These are phyloP conservation scores for Malania oleifera DNA, from an alignment of 164 flowering plant genomes.

Conservation along the genomic window DNA sequence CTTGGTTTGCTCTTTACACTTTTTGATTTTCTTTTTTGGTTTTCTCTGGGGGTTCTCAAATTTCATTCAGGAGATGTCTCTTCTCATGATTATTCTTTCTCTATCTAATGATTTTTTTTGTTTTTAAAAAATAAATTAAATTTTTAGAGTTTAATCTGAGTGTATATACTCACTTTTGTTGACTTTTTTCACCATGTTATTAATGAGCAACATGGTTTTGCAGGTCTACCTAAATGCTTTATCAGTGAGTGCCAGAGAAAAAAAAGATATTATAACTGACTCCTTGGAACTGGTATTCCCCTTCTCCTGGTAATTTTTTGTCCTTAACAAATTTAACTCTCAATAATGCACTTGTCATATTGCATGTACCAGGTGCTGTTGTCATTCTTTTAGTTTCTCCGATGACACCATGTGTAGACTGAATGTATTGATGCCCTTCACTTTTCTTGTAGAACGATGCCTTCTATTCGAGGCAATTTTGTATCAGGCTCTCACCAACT, in stretches of 20 bases:
- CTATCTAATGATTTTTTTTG: too few species aligned
- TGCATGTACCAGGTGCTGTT: neutral
- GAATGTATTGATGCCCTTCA: slow-evolving; percentile 3
- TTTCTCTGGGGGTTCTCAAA: too few species aligned
- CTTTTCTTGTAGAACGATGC: slow-evolving; percentile 40
- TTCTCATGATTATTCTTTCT: too few species aligned
- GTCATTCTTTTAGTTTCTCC: neutral
- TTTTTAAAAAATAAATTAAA: too few species aligned
- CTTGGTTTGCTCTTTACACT: too few species aligned
- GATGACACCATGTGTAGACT: neutral
- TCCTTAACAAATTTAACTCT: slow-evolving; percentile 9
- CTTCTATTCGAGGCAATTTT: slow-evolving; percentile 42
- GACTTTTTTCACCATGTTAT: too few species aligned
- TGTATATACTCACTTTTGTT: too few species aligned
- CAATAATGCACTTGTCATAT: neutral
- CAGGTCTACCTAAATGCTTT: slow-evolving; percentile 45
- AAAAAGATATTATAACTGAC: slow-evolving; percentile 18
- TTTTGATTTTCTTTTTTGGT: too few species aligned
- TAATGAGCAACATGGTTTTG: slow-evolving; percentile 16
- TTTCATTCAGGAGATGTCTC: too few species aligned
- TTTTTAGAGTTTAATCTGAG: too few species aligned
- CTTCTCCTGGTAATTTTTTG: slow-evolving; percentile 43
- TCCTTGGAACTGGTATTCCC: slow-evolving; percentile 62
- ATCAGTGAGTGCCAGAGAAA: slow-evolving; percentile 19
- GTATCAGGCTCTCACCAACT: slow-evolving; percentile 52